Evolutionary conservation across 768 basidiomycete genomes (phyloP).

Genomic region (Kockovaella imperatae): DNA sequence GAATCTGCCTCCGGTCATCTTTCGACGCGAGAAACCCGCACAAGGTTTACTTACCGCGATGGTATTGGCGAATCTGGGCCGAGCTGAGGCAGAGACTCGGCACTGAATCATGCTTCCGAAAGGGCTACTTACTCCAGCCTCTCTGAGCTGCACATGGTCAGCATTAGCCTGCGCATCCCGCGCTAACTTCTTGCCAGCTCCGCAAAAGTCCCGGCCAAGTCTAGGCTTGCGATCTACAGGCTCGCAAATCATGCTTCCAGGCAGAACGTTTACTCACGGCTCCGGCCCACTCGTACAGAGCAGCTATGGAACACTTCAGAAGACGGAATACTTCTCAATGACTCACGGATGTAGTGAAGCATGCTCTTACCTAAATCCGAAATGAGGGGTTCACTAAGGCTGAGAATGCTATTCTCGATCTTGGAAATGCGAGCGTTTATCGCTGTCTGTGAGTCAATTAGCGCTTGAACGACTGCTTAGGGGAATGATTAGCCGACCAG

Average conservation of each 20-base stretch:
- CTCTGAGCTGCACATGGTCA: not conserved
- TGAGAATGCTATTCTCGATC: too few relatives aligned
- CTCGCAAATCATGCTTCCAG: too few relatives aligned
- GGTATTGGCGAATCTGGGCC: slow-evolving; percentile 56
- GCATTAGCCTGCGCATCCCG: not conserved
- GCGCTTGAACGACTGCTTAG: too few relatives aligned
- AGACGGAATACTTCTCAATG: not conserved
- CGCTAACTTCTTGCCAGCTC: slow-evolving; percentile 69
- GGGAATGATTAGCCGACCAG: too few relatives aligned
- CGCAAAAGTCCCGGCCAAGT: slow-evolving; percentile 84
- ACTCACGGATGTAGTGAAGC: slow-evolving; percentile 60
- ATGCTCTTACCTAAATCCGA: too few relatives aligned
- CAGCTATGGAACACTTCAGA: slow-evolving; percentile 18
- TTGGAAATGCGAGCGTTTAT: too few relatives aligned
- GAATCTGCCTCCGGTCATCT: slow-evolving; percentile 49
- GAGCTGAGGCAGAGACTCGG: slow-evolving; percentile 43
- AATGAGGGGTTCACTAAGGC: too few relatives aligned
- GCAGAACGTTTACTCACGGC: slow-evolving; percentile 65
- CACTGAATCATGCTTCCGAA: slow-evolving; percentile 5
- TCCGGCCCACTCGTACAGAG: slow-evolving; percentile 80
- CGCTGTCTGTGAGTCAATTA: too few relatives aligned
- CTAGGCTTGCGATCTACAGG: slow-evolving; percentile 68
- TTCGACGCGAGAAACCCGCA: not conserved
- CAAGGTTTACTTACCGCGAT: slow-evolving; percentile 22
- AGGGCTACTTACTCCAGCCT: slow-evolving; percentile 8